A percentile compares a stretch with the other conserved stretches of the same genome.
phyloP scores from a whole-genome alignment of 495 filamentous ascomycete genomes.

The Penicillium paxilli region DNA sequence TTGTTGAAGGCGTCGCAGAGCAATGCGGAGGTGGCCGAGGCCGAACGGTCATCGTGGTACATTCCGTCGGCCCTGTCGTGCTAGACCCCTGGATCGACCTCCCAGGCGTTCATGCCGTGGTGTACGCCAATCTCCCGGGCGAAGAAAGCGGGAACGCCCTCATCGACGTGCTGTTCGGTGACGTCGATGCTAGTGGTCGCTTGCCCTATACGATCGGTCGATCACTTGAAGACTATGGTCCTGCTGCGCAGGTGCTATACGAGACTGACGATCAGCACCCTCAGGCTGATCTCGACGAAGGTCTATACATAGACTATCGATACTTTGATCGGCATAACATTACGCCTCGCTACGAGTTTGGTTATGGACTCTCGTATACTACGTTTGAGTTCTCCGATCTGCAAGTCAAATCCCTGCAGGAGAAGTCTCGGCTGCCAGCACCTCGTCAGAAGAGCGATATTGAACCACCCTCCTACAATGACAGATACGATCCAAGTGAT shows the following conservation, averaged over 20 bases:
- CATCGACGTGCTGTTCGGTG: conserved; percentile 80
- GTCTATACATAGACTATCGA: conserved; percentile 86
- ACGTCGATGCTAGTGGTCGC: conserved; percentile 80
- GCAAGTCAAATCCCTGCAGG: conserved; percentile 50
- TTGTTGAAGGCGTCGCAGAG: conserved; percentile 69
- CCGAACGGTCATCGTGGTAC: conserved; percentile 80
- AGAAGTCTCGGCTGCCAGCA: conserved; percentile 61
- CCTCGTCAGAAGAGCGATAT: conserved; percentile 54
- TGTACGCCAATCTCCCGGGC: conserved; percentile 86
- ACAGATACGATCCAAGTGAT: conserved; percentile 53
- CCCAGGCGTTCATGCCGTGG: conserved; percentile 74
- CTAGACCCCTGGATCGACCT: conserved; percentile 83
- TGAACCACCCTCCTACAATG: conserved; percentile 63
- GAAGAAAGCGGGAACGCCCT: conserved; percentile 89
- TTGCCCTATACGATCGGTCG: conserved; percentile 92
- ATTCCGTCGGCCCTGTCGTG: conserved; percentile 84
- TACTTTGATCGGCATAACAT: conserved; percentile 80
- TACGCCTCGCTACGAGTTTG: conserved; percentile 68
- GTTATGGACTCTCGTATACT: conserved; percentile 76
- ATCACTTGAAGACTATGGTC: conserved; percentile 77
- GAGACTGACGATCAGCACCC: conserved; percentile 70
- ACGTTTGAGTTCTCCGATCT: conserved; percentile 69
- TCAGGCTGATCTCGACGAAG: conserved; percentile 83
- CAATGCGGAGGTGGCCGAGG: conserved; percentile 68
- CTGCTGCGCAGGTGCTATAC: conserved; percentile 73